Evolutionary conservation across 768 basidiomycete genomes (phyloP), one percentile per base, ranked within the genome.

Genomic region (Ephemerocybe angulata): DNA sequence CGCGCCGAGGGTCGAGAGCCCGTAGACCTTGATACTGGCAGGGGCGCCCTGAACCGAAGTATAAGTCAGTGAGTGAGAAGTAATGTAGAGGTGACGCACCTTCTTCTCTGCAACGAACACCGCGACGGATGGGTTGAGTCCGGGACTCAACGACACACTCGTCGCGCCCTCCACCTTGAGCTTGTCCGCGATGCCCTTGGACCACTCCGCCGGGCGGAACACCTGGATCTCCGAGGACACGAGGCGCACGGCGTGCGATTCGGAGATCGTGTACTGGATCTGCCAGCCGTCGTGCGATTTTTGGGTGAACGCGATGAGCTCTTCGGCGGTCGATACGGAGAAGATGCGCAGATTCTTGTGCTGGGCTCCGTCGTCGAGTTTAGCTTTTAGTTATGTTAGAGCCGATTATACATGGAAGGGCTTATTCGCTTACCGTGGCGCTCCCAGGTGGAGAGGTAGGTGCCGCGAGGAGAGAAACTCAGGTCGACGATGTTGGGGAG

Each of bases 341-440:
- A 94, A 99, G 60, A 98, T 79, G 56, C 90, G 86, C 56, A 95
- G 83, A 69, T 99, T 99, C 76, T 90, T 95, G 79, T 96, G 90
- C 71, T 93, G 92, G 2, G 82, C 68, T 52, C 90, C 92, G 60
- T 94, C 94, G 67, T 93, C 95, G 48, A 90, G 81, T 73, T 97
- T 97, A 63, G 85, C 84, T 82, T 59, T 15, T 4, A 24, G 49
- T 35, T 48, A 53, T n/a, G 15, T 38, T 41, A 11, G 24, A 25
- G 41, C 17, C 21, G 48, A 30, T 29, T 35, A 29, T 42, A 33
- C 7, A 22, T 42, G 52, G 12, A 8, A 25, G 13, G 44, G 8
- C 33, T 52, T 8, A 15, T 53, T 13, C 51, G 69, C 78, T 50
- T 63, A 86, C 85, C 76, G 61, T 88, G 91, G 55, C 97, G 84